These are phyloP conservation scores for Beauveria scarabaeidicola DNA, from an alignment of 2,329 filamentous ascomycete species.

Conservation along the genomic window DNA sequence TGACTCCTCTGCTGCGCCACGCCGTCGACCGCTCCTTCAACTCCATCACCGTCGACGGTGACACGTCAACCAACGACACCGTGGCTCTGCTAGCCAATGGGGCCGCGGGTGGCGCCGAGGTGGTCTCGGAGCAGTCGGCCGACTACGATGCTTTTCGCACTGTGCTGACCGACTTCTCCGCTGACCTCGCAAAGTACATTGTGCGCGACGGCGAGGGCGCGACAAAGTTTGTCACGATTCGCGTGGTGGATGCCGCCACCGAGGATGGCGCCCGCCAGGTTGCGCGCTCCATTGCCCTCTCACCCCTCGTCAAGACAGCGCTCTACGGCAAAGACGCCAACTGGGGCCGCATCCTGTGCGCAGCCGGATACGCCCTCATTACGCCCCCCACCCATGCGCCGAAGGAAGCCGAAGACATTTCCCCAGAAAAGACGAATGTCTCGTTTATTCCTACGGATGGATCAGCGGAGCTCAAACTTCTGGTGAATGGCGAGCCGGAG, in stretches of 20 bases:
- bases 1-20: slow-evolving; percentile 61
- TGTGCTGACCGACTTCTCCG: slow-evolving; percentile 68
- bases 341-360: slow-evolving; percentile 95
- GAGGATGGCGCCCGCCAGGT: slow-evolving; percentile 68
- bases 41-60: slow-evolving; percentile 91
- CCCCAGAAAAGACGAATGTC: slow-evolving; percentile 64
- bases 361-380: slow-evolving; percentile 71
- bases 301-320: slow-evolving; percentile 92
- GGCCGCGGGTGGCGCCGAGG: slow-evolving; percentile 64
- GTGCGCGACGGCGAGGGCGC: slow-evolving; percentile 95
- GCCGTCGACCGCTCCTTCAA: slow-evolving; percentile 87
- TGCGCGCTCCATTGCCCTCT: slow-evolving; percentile 80
- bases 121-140: slow-evolving; percentile 42
- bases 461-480: slow-evolving; percentile 64
- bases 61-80: slow-evolving; percentile 96
- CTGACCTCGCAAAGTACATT: slow-evolving; percentile 81
- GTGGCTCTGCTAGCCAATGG: slow-evolving; percentile 93
- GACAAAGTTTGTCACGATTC: slow-evolving; percentile 95
- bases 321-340: slow-evolving; percentile 96
- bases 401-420: slow-evolving; percentile 54
- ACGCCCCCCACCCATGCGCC: slow-evolving; percentile 48
- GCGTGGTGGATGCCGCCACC: slow-evolving; percentile 63
- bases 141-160: slow-evolving; percentile 65
- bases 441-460: slow-evolving; percentile 72
- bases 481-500: slow-evolving; percentile 75